A percentile compares a stretch with the other conserved stretches of the same genome.
Conservation (phyloP, 306 rosid genomes). For the Luffa acutangula region DNA sequence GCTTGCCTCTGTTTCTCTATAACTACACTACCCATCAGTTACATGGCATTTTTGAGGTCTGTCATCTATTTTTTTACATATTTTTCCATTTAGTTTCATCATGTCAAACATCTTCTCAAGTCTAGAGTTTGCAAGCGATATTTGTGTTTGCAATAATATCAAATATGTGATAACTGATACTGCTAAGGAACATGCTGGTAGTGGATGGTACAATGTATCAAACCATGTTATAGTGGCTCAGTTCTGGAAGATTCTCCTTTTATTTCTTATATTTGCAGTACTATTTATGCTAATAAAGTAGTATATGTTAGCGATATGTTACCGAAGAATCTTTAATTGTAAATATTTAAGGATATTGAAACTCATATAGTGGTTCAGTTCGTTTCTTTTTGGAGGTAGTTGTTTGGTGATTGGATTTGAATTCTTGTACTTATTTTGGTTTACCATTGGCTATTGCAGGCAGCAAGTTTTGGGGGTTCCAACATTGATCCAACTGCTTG, state of each 20-base stretch:
- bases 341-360: not conserved
- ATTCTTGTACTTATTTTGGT: not conserved
- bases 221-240: not conserved
- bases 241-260: not conserved
- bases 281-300: not conserved
- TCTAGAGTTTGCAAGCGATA: not conserved
- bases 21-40: constrained; percentile 94
- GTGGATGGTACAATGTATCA: not conserved
- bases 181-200: no score
- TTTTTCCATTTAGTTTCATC: constrained; percentile 4
- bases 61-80: not conserved
- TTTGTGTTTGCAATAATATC: not conserved
- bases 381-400: not conserved
- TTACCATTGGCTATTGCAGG: constrained; percentile 38
- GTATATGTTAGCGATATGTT: not conserved
- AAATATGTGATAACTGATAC: not conserved
- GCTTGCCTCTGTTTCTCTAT: constrained; percentile 83
- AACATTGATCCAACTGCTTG: constrained; percentile 99
- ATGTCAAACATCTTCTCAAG: not conserved
- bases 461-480: constrained; percentile 95
- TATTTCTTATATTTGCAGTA: not conserved
- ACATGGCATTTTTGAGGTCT: constrained; percentile 94
- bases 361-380: not conserved
- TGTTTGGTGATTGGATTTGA: not conserved
- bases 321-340: not conserved